Evolutionary conservation across 371 early-diverging fungal species (phyloP), one percentile per base, ranked within the genome.

Genomic region (Dichotomocladium elegans): DNA sequence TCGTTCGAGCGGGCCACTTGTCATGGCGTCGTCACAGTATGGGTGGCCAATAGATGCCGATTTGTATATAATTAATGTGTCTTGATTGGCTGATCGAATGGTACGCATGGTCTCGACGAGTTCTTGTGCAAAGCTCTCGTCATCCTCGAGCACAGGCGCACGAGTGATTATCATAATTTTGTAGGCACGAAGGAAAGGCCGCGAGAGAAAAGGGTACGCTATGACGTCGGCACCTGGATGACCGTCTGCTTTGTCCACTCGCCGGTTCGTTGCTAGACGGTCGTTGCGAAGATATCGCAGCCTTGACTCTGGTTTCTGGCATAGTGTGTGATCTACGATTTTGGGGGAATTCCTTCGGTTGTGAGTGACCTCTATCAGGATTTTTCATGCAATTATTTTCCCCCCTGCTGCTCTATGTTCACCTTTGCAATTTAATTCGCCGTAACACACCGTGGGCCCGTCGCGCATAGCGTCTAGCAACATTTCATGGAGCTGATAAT

Each of bases 341-440:
- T 15, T n/a, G n/a, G n/a, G n/a, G n/a, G n/a, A n/a, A n/a, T n/a
- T n/a, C n/a, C n/a, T n/a, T n/a, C n/a, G n/a, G n/a, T n/a, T n/a
- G n/a, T n/a, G n/a, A n/a, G n/a, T n/a, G n/a, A n/a, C n/a, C n/a
- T n/a, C n/a, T n/a, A n/a, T n/a, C n/a, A n/a, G n/a, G n/a, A n/a
- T n/a, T n/a, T n/a, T n/a, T n/a, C n/a, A n/a, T n/a, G 26, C 10
- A 15, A 15, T 22, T 14, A 26, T 46, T n/a, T n/a, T n/a, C n/a
- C n/a, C n/a, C n/a, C n/a, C n/a, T n/a, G n/a, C n/a, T n/a, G n/a
- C n/a, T n/a, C n/a, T n/a, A 2, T n/a, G 9, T 29, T 50, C 60
- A 77, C 77, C 77, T 73, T 73, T 72, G 64, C 85, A 84, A 15
- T 68, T 72, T 11, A 72, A 57, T 56, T 82, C 85, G 11, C 85